Evolutionary conservation across 768 basidiomycete species (phyloP).

Genomic region (Russula compacta): DNA sequence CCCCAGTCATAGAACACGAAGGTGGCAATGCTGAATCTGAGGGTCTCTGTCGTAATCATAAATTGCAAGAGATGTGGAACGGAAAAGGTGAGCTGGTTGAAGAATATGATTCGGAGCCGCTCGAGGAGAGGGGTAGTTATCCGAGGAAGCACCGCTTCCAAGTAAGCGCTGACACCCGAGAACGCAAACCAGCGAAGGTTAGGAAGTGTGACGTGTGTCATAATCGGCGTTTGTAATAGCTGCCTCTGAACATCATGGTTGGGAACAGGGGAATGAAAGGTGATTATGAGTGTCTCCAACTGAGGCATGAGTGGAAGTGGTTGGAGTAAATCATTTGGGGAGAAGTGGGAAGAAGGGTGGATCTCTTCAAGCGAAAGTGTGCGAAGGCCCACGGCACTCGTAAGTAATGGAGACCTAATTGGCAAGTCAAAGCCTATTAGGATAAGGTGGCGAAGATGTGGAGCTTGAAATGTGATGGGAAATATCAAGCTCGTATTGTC

Average conservation of each 20-base stretch:
- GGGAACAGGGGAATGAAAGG: neutral
- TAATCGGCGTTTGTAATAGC: neutral
- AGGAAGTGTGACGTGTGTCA: neutral
- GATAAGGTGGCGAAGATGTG: too few relatives aligned
- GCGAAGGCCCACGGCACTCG: neutral
- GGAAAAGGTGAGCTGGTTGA: neutral
- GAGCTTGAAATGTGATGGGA: too few relatives aligned
- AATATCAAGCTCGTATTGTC: neutral
- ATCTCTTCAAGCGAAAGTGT: neutral
- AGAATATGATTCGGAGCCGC: neutral
- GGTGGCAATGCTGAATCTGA: neutral
- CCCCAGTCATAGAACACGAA: neutral
- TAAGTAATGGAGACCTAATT: too few relatives aligned
- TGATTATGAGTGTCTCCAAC: neutral
- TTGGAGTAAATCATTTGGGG: neutral
- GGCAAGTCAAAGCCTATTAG: too few relatives aligned
- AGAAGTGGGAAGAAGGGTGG: neutral
- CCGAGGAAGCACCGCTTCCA: neutral
- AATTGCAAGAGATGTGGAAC: neutral
- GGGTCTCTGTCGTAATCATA: neutral
- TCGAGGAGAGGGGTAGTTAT: neutral
- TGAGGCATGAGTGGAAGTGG: neutral
- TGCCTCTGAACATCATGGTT: neutral
- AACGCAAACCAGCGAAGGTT: neutral
- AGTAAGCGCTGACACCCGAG: neutral